Evolutionary conservation across 2,329 filamentous ascomycete species (phyloP).

Genomic region (Ophiosphaerella korrae): DNA sequence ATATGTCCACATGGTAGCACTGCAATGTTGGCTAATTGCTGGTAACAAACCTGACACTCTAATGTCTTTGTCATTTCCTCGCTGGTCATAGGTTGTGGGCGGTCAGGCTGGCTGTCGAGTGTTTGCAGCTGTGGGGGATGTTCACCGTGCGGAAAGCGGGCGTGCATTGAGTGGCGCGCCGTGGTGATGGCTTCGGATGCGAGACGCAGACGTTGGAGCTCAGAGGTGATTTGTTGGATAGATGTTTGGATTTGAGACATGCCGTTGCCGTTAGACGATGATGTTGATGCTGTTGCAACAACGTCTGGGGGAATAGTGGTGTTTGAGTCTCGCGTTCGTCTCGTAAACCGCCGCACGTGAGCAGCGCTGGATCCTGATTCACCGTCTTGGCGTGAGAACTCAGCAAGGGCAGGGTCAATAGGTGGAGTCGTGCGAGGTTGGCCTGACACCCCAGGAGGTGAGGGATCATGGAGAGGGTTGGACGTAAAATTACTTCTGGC

Average conservation of each 20-base stretch:
- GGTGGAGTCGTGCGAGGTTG: not conserved
- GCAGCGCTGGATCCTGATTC: too few species aligned
- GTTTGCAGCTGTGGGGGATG: constrained; percentile 28
- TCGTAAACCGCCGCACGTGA: too few species aligned
- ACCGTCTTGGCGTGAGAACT: too few species aligned
- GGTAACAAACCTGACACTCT: constrained; percentile 60
- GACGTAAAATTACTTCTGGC: not conserved
- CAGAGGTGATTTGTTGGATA: constrained; percentile 22
- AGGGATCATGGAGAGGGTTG: not conserved
- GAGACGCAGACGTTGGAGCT: constrained; percentile 23
- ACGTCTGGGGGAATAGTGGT: not conserved
- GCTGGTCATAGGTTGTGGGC: constrained; percentile 55
- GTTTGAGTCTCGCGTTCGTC: not conserved
- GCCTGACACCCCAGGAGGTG: not conserved
- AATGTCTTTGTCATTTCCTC: constrained; percentile 57
- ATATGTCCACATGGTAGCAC: constrained; percentile 61
- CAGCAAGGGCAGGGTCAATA: too few species aligned
- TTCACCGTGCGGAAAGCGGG: constrained; percentile 7
- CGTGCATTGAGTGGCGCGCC: constrained; percentile 19
- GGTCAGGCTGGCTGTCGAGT: constrained; percentile 53
- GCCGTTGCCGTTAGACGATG: constrained; percentile 3
- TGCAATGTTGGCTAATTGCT: constrained; percentile 58
- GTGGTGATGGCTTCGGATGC: constrained; percentile 20
- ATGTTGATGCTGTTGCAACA: not conserved
- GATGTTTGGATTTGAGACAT: constrained; percentile 19